Conservation (phyloP, 345 rosid species). For the Rhizophora mangle region DNA sequence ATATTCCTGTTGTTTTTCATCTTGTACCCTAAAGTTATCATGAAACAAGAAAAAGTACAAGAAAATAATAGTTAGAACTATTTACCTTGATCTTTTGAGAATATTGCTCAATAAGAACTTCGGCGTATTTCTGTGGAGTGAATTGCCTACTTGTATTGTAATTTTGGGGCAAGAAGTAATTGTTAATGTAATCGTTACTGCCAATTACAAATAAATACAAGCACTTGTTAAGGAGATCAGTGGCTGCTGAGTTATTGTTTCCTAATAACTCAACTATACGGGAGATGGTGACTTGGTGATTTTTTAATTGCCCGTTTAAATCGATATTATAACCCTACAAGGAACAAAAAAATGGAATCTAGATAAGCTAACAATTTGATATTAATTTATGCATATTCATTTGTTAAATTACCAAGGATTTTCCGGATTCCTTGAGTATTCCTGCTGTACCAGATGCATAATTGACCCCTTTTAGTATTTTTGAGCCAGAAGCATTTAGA, state of each 20-base stretch:
- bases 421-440: constrained; percentile 11
- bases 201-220: constrained; percentile 35
- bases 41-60: background rate
- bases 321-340: background rate
- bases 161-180: constrained; percentile 31
- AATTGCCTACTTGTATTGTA: constrained; percentile 2
- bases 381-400: too few species aligned
- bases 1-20: too few species aligned
- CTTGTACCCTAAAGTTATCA: background rate
- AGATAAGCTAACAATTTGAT: background rate
- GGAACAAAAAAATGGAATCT: too few species aligned
- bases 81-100: constrained; percentile 25
- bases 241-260: constrained; percentile 6
- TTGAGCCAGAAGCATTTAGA: background rate
- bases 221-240: constrained; percentile 22
- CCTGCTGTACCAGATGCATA: constrained; percentile 17
- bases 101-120: constrained; percentile 6
- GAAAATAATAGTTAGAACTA: background rate
- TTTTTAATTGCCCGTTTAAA: background rate
- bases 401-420: background rate
- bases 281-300: constrained; percentile 11
- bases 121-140: too few species aligned
- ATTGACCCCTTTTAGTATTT: constrained; percentile 11
- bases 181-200: constrained; percentile 47
- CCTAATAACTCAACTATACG: constrained; percentile 10